Evolutionary conservation across 1,139 yeast species (phyloP).

Genomic region (Debaryomycetaceae sp.): DNA sequence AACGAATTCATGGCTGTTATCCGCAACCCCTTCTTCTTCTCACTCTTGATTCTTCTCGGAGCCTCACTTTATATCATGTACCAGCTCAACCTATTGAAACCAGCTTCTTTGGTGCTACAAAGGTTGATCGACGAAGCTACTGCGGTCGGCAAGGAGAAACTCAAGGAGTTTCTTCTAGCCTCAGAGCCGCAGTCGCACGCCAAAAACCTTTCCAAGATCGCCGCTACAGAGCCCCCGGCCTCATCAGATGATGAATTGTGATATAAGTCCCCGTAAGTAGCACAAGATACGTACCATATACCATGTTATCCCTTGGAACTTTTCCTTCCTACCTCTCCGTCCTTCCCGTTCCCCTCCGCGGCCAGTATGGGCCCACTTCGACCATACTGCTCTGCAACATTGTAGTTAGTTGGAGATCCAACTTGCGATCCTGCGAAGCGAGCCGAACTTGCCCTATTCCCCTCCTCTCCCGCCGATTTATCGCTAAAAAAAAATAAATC

Average conservation of each 20-base stretch:
- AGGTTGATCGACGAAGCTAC: slow-evolving; percentile 58
- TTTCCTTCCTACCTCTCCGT: neutral
- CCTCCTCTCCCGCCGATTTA: neutral
- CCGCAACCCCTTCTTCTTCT: slow-evolving; percentile 75
- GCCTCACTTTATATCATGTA: slow-evolving; percentile 70
- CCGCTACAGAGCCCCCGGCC: neutral
- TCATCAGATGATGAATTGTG: too few relatives aligned
- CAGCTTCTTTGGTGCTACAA: slow-evolving; percentile 59
- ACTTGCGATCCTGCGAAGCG: neutral
- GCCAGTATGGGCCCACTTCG: too few relatives aligned
- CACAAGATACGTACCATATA: too few relatives aligned
- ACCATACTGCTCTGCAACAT: too few relatives aligned
- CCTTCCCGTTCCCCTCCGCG: neutral
- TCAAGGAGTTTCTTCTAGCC: slow-evolving; percentile 48
- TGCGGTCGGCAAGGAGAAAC: slow-evolving; percentile 54
- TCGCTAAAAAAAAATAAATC: too few relatives aligned
- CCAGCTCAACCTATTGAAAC: slow-evolving; percentile 70
- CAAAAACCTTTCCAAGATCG: slow-evolving; percentile 2
- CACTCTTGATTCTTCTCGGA: slow-evolving; percentile 52
- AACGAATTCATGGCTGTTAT: slow-evolving; percentile 89
- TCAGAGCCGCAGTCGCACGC: slow-evolving; percentile 24
- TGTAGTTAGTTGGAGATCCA: too few relatives aligned
- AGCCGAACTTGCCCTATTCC: neutral
- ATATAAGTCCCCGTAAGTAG: too few relatives aligned
- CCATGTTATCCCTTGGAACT: too few relatives aligned